A percentile compares a stretch with the other conserved stretches of the same genome.
These are phyloP conservation scores for Aureobasidium sp. DNA, from an alignment of 2,329 filamentous ascomycete genomes.

Conservation along the genomic window DNA sequence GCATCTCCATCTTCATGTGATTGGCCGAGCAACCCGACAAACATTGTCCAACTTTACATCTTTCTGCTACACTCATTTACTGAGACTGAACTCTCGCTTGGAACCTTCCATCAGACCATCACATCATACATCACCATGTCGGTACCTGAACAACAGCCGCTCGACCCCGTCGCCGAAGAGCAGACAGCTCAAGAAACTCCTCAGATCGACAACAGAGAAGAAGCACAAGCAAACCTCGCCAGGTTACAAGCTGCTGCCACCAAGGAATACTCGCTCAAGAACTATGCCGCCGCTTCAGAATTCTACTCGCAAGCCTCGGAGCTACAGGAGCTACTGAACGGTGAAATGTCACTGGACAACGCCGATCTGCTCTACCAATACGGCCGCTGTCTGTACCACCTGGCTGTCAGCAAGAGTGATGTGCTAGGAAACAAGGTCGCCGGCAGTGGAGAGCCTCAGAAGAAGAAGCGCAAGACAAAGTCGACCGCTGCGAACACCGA, in stretches of 20 bases:
- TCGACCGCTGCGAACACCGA: slow-evolving; percentile 25
- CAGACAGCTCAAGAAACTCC: slow-evolving; percentile 8
- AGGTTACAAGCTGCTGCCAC: slow-evolving; percentile 75
- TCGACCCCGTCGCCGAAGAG: neutral
- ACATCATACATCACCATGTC: neutral
- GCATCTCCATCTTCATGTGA: slow-evolving; percentile 8
- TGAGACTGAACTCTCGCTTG: neutral
- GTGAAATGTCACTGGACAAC: slow-evolving; percentile 84
- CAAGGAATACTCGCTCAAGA: slow-evolving; percentile 80
- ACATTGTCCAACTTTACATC: neutral
- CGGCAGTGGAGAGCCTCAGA: slow-evolving; percentile 46
- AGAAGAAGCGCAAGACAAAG: slow-evolving; percentile 27
- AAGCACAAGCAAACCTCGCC: slow-evolving; percentile 16
- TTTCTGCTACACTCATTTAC: neutral
- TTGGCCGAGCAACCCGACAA: neutral
- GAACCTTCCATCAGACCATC: neutral
- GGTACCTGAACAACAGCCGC: neutral
- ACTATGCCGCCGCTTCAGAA: slow-evolving; percentile 79
- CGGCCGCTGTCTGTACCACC: slow-evolving; percentile 86
- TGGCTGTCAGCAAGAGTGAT: slow-evolving; percentile 89
- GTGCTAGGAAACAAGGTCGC: slow-evolving; percentile 79
- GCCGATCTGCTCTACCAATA: slow-evolving; percentile 93
- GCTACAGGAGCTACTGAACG: slow-evolving; percentile 84
- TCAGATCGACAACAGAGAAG: neutral
- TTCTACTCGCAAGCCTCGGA: slow-evolving; percentile 83